phyloP scores from a whole-genome alignment of 2,329 filamentous ascomycete species.

The Ceratocystis eucalypticola region DNA sequence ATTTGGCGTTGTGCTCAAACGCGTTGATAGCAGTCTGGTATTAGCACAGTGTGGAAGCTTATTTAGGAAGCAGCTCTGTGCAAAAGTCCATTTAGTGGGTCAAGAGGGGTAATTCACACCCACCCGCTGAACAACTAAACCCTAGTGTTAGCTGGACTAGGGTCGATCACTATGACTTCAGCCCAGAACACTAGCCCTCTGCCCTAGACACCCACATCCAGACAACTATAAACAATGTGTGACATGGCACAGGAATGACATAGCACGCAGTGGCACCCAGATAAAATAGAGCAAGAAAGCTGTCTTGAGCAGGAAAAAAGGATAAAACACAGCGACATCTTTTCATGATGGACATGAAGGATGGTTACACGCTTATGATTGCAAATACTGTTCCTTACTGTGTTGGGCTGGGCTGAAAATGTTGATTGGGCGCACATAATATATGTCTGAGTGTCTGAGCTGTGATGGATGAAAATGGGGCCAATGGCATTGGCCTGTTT shows the following conservation, averaged over 20 bases:
- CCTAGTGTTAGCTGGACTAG: not conserved
- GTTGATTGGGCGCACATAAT: not conserved
- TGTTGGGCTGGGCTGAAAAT: not conserved
- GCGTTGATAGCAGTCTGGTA: not conserved
- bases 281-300: not conserved
- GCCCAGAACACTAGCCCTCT: not conserved
- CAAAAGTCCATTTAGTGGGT: not conserved
- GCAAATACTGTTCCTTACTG: not conserved
- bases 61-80: not conserved
- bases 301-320: not conserved
- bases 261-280: not conserved
- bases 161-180: not conserved
- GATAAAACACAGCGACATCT: not conserved
- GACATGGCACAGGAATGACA: not conserved
- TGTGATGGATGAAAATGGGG: not conserved
- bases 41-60: not conserved
- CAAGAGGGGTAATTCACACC: not conserved
- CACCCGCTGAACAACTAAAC: not conserved
- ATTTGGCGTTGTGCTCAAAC: conserved; percentile 1
- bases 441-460: not conserved
- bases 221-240: not conserved
- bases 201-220: not conserved
- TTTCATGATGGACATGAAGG: not conserved
- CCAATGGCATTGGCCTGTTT: not conserved
- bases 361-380: conserved; percentile 1